These are phyloP conservation scores for Pseudozyma pruni DNA, from an alignment of 1,284 basidiomycete genomes.

Conservation along the genomic window DNA sequence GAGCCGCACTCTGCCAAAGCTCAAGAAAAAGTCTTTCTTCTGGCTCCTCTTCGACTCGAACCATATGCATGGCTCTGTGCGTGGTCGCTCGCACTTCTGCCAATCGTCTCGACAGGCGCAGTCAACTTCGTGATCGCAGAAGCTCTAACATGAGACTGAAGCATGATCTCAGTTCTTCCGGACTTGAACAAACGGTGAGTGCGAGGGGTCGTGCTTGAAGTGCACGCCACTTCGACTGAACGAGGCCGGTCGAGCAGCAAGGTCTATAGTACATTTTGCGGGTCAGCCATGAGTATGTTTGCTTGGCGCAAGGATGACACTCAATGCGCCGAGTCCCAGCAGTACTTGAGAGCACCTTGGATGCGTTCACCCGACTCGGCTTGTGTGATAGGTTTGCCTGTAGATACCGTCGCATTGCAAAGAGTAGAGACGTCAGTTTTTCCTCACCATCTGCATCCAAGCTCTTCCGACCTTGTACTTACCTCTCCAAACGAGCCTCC, in stretches of 20 bases:
- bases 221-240: too few species aligned
- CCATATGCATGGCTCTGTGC: too few species aligned
- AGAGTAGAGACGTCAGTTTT: slow-evolving; percentile 1
- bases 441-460: neutral
- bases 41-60: too few species aligned
- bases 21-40: neutral
- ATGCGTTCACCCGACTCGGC: slow-evolving; percentile 38
- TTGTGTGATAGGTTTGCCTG: slow-evolving; percentile 48
- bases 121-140: neutral
- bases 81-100: too few species aligned
- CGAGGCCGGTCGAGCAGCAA: neutral
- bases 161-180: too few species aligned
- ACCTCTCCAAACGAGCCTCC: slow-evolving; percentile 55
- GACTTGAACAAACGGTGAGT: neutral
- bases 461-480: slow-evolving; percentile 17
- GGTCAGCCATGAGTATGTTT: neutral
- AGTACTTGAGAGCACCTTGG: slow-evolving; percentile 52
- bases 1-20: neutral
- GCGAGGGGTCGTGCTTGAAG: too few species aligned
- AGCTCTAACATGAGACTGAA: neutral
- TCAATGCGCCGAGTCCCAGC: slow-evolving; percentile 37
- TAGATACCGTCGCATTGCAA: neutral
- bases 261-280: slow-evolving; percentile 23
- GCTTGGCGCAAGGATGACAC: neutral
- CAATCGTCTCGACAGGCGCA: too few species aligned